Conservation (phyloP, 257 asterid species). For the Solanum tarapatanum region DNA sequence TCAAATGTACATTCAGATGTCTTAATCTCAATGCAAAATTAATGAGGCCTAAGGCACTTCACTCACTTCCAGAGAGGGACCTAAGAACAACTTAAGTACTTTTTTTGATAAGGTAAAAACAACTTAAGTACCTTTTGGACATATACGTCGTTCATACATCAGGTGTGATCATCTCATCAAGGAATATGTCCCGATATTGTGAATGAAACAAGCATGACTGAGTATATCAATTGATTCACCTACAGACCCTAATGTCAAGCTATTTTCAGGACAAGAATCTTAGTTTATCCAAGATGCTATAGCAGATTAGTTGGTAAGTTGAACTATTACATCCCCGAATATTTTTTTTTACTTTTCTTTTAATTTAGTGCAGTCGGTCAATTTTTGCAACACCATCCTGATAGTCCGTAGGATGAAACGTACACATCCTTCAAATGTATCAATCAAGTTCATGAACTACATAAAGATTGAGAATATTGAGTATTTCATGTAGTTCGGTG, state of each 20-base stretch:
- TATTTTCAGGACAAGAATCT: background rate
- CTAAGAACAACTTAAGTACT: background rate
- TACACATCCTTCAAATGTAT: background rate
- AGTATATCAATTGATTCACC: background rate
- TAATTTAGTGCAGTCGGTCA: background rate
- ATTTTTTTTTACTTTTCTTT: background rate
- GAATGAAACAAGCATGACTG: background rate
- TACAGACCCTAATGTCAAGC: background rate
- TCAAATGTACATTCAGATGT: background rate
- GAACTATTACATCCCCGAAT: background rate
- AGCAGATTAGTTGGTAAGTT: background rate
- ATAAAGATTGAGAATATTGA: background rate
- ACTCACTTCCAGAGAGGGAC: background rate
- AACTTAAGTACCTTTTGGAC: background rate
- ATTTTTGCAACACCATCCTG: background rate
- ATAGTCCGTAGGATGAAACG: background rate
- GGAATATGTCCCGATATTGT: background rate
- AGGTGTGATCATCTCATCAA: background rate
- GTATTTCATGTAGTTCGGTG: background rate
- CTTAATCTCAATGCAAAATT: background rate
- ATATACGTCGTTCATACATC: background rate
- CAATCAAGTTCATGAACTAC: background rate
- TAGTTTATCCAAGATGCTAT: background rate
- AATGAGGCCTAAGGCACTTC: background rate
- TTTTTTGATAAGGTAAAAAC: background rate